Base-by-base conservation (phyloP, 352 stramenopile species). In the Paralagenidium karlingii region DNA sequence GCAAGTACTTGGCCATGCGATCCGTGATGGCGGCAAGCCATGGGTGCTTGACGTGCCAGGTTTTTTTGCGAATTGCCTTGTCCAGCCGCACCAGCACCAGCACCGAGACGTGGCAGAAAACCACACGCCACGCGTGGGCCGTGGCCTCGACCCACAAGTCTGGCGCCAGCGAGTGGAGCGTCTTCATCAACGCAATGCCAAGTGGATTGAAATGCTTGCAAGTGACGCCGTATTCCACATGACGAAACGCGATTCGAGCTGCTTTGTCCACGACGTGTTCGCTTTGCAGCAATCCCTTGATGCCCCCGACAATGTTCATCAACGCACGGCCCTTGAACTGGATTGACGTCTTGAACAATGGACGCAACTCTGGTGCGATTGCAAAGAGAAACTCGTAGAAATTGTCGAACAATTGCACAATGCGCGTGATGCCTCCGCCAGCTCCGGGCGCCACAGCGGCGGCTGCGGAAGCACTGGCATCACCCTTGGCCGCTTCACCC, bases 341-440 rank as follows among this genome's bases (percentile, higher is more conserved):
- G 27, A 64, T 60, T 2, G 63, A 77, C 7, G 66, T 49, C 47
- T 71, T 51, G 43, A 83, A 83, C 2, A 83, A 49, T 5, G 69
- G 57, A 49, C 81, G 67, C 42, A 80, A 63, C 40, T 84, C 51
- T 9, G 67, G 41, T 12, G 63, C 59, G 34, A 76, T 45, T 30
- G 78, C 63, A 32, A 82, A 81, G 16, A 82, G 54, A 31, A 78
- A 71, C 48, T 60, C 50, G 55, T 84, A 82, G 28, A 84, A 84
- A 36, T 64, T 62, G 28, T 64, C 53, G 51, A 82, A 82, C 11
- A 81, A 57, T 30, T 60, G 44, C 3, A 60, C 67, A 28, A 82
- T 74, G 21, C 57, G 49, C 20, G n/a, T n/a, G n/a, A n/a, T n/a
- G n/a, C n/a, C n/a, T n/a, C n/a, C n/a, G n/a, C n/a, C n/a, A n/a